Conservation (phyloP, 768 basidiomycete species). For the Rhodosporidiobolus sp. region DNA sequence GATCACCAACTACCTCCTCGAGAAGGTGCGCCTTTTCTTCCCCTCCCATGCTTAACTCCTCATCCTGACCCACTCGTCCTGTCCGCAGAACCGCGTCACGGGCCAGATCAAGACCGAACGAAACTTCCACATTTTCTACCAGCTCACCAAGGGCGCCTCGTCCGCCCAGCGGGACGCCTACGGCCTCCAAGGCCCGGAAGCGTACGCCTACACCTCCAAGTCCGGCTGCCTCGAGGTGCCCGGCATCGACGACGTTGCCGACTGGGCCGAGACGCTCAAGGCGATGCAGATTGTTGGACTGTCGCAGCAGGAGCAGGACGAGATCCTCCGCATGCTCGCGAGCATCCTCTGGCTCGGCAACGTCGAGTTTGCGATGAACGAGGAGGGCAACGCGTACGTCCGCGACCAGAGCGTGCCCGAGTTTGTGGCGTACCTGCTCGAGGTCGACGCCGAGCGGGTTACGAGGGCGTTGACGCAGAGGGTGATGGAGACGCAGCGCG, state of each 20-base stretch:
- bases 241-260: conserved; percentile 82
- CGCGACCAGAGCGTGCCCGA: conserved; percentile 84
- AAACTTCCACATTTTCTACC: conserved; percentile 99
- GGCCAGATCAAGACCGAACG: conserved; percentile 95
- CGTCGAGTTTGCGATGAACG: conserved; percentile 79
- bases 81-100: conserved; percentile 61
- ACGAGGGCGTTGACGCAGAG: conserved; percentile 82
- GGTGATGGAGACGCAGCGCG: conserved; percentile 82
- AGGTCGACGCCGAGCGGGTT: conserved; percentile 70
- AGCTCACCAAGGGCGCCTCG: conserved; percentile 93
- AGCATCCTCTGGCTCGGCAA: conserved; percentile 94
- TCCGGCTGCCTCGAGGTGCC: conserved; percentile 89
- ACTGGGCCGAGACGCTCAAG: conserved; percentile 85
- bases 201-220: conserved; percentile 86
- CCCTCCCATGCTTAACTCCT: neutral
- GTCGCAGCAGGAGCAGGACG: conserved; percentile 74
- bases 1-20: conserved; percentile 95
- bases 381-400: conserved; percentile 81
- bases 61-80: neutral
- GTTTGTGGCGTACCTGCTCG: conserved; percentile 92
- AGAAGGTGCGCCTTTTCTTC: conserved; percentile 67
- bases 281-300: conserved; percentile 94
- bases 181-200: conserved; percentile 91
- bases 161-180: conserved; percentile 87
- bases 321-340: conserved; percentile 91